A percentile compares a stretch with the other conserved stretches of the same genome.
These are phyloP conservation scores for Ganoderma meredithae DNA, from an alignment of 1,284 basidiomycete genomes.

Conservation along the genomic window DNA sequence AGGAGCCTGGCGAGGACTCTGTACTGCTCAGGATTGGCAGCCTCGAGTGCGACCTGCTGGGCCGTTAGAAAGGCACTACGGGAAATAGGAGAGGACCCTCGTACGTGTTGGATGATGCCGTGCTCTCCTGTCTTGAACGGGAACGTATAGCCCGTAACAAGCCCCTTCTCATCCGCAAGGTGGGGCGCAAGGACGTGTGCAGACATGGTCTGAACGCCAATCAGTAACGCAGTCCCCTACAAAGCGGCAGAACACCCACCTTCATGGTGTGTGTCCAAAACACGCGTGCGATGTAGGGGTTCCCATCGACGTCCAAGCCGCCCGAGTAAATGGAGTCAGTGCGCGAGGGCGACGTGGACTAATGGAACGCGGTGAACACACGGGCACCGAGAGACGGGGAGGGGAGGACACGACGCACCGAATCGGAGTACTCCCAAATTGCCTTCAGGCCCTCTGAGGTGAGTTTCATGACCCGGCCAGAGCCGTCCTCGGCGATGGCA, in stretches of 20 bases:
- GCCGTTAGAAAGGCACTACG: constrained; percentile 21
- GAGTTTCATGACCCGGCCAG: constrained; percentile 60
- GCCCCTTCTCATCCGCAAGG: constrained; percentile 60
- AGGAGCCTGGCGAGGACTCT: constrained; percentile 58
- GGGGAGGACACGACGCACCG: constrained; percentile 48
- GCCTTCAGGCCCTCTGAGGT: constrained; percentile 52
- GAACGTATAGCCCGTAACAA: constrained; percentile 71
- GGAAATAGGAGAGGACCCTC: constrained; percentile 34
- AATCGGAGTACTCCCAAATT: constrained; percentile 66
- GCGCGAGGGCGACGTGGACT: constrained; percentile 50
- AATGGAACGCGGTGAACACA: constrained; percentile 9
- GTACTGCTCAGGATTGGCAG: constrained; percentile 51
- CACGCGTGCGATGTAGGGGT: constrained; percentile 71
- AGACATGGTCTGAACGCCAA: constrained; percentile 48
- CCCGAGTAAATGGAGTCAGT: constrained; percentile 67
- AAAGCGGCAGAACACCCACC: constrained; percentile 49
- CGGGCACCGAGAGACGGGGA: constrained; percentile 14
- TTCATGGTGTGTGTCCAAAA: constrained; percentile 72
- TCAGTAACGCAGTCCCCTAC: constrained; percentile 4
- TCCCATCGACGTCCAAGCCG: constrained; percentile 61
- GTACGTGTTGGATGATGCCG: constrained; percentile 77
- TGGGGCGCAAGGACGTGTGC: constrained; percentile 69
- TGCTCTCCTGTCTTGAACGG: constrained; percentile 76
- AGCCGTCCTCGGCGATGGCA: constrained; percentile 60
- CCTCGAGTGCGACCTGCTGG: constrained; percentile 62